Evolutionary conservation across 208 protist genomes (phyloP).

Genomic region (Phytomonas sp.): DNA sequence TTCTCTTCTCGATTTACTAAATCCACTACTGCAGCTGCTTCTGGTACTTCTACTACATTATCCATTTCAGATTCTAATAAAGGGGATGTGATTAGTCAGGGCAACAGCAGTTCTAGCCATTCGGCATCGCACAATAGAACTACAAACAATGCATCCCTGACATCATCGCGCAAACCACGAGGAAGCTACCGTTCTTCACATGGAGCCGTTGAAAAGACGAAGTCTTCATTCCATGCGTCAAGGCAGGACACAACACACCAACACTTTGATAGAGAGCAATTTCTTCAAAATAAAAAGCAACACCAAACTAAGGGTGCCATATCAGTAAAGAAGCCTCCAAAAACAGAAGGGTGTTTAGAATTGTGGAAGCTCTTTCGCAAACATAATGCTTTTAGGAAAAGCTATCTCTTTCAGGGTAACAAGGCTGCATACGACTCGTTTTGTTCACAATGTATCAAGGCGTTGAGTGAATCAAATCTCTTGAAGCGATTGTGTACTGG

Average conservation of each 20-base stretch:
- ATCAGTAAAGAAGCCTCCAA: not conserved
- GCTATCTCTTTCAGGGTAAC: conserved; percentile 17
- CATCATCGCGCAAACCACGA: not conserved
- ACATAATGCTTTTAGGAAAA: conserved; percentile 25
- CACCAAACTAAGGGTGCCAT: not conserved
- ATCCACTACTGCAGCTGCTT: not conserved
- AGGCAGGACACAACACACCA: not conserved
- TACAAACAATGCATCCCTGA: not conserved
- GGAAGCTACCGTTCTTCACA: not conserved
- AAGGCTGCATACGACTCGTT: not conserved
- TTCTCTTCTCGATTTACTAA: not conserved
- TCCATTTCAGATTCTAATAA: not conserved
- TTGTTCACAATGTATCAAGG: not conserved
- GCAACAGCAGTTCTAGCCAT: not conserved
- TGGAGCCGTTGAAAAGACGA: not conserved
- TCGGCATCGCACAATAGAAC: not conserved
- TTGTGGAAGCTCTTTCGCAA: conserved; percentile 26
- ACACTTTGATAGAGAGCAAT: not conserved
- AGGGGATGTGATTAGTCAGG: not conserved
- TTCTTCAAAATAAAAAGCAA: not conserved
- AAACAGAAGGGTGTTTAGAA: not conserved
- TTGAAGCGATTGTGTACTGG: not conserved
- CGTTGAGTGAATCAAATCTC: not conserved
- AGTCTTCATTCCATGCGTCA: not conserved
- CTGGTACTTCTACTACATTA: not conserved